Conservation (phyloP, 2,329 filamentous ascomycete genomes). For the Trichoderma endophyticum region DNA sequence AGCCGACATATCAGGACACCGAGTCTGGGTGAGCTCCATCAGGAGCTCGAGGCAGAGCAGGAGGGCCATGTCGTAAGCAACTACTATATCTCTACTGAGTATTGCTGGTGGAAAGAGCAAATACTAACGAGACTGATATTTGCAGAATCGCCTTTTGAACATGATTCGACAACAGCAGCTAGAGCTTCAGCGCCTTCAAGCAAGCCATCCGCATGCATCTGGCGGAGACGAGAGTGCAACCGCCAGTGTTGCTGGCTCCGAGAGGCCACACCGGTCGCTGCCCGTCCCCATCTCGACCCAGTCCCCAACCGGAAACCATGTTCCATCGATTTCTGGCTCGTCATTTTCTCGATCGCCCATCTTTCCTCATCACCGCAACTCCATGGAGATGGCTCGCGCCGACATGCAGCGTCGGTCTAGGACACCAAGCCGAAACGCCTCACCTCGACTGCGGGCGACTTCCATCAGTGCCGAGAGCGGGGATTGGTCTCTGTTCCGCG, state of each 20-base stretch:
- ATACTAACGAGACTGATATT: slow-evolving; percentile 15
- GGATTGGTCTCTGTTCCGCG: slow-evolving; percentile 63
- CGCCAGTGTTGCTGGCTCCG: slow-evolving; percentile 36
- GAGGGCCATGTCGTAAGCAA: slow-evolving; percentile 67
- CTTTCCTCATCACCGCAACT: slow-evolving; percentile 51
- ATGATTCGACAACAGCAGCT: slow-evolving; percentile 76
- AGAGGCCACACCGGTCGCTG: slow-evolving; percentile 38
- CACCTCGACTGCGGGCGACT: slow-evolving; percentile 54
- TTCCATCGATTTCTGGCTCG: slow-evolving; percentile 34
- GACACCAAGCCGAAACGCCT: slow-evolving; percentile 56
- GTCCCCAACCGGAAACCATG: slow-evolving; percentile 30
- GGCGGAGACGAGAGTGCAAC: slow-evolving; percentile 49
- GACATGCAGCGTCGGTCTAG: slow-evolving; percentile 56
- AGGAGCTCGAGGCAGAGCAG: slow-evolving; percentile 75
- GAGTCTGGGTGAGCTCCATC: slow-evolving; percentile 73
- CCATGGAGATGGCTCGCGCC: slow-evolving; percentile 56
- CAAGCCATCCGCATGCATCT: slow-evolving; percentile 38
- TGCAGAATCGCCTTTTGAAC: slow-evolving; percentile 68
- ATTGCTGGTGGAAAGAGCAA: not conserved
- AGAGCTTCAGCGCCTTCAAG: slow-evolving; percentile 61
- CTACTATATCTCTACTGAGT: not conserved
- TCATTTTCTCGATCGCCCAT: slow-evolving; percentile 52
- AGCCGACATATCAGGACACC: slow-evolving; percentile 61
- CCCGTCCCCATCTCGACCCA: slow-evolving; percentile 36
- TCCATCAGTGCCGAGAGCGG: slow-evolving; percentile 58